Conservation (phyloP, 306 rosid genomes). For the Gastrolobium villosum region DNA sequence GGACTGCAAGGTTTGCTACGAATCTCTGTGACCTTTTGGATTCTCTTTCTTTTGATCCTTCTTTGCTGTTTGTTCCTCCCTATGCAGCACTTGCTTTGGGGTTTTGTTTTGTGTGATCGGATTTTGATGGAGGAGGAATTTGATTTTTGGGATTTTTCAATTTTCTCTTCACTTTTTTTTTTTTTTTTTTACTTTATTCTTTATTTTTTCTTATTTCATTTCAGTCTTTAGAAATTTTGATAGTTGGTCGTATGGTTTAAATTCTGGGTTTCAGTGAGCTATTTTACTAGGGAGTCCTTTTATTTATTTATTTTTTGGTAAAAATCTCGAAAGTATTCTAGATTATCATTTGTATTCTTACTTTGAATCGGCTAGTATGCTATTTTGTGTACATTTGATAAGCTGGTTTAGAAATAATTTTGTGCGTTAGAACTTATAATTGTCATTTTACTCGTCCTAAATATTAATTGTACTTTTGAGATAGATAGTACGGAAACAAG, state of each 20-base stretch:
- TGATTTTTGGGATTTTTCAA: slow-evolving; percentile 5
- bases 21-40: neutral
- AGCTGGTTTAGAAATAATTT: neutral
- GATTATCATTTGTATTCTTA: neutral
- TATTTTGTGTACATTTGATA: neutral
- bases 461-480: too few species aligned
- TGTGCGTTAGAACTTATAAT: neutral
- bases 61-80: neutral
- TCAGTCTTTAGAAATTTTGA: neutral
- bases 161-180: neutral
- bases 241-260: neutral
- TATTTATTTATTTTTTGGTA: neutral
- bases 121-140: neutral
- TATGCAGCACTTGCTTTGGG: neutral
- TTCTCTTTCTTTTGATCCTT: neutral
- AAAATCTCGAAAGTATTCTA: neutral
- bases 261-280: neutral
- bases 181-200: neutral
- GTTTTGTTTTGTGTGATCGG: neutral
- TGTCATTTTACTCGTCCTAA: too few species aligned
- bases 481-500: too few species aligned
- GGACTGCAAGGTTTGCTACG: neutral
- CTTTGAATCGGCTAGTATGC: neutral
- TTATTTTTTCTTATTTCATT: neutral
- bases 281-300: neutral